phyloP scores from a whole-genome alignment of 2,329 filamentous ascomycete genomes.

The Mycogone perniciosa region DNA sequence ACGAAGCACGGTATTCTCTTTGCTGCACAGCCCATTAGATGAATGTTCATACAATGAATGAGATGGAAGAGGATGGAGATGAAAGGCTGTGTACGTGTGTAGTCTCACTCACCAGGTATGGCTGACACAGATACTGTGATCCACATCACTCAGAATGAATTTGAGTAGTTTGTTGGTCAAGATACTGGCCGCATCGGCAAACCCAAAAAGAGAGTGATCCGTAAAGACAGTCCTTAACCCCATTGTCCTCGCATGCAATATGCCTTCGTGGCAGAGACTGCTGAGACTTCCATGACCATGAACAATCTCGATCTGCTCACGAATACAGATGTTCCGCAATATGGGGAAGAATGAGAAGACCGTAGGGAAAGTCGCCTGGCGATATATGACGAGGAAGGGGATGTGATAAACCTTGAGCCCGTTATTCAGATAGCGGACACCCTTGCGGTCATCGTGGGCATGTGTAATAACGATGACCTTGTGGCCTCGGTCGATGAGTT shows the following conservation, averaged over 20 bases:
- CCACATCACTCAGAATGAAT: conserved; percentile 91
- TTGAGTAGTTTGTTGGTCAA: conserved; percentile 96
- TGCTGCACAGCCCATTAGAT: conserved; percentile 46
- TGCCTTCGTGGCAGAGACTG: conserved; percentile 88
- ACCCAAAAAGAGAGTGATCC: conserved; percentile 94
- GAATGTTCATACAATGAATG: neutral
- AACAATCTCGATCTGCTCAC: conserved; percentile 93
- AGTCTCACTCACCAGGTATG: conserved; percentile 74
- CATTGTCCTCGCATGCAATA: conserved; percentile 94
- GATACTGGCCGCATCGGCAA: conserved; percentile 92
- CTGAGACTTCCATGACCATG: conserved; percentile 95
- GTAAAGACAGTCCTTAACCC: conserved; percentile 93
- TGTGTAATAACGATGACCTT: conserved; percentile 98
- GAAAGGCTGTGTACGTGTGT: neutral
- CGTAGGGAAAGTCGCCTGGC: conserved; percentile 87
- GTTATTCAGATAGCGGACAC: conserved; percentile 92
- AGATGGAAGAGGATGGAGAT: neutral
- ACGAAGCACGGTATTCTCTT: conserved; percentile 93
- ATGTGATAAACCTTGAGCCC: conserved; percentile 98
- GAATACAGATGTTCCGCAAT: conserved; percentile 92
- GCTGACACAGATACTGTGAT: conserved; percentile 97
- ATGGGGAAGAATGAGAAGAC: conserved; percentile 98
- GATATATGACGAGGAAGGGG: conserved; percentile 92
- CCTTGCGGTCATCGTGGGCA: conserved; percentile 83
- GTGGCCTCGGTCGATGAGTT: conserved; percentile 94